Evolutionary conservation across 352 stramenopile genomes (phyloP).

Genomic region (Pilasporangium apinafurcum): DNA sequence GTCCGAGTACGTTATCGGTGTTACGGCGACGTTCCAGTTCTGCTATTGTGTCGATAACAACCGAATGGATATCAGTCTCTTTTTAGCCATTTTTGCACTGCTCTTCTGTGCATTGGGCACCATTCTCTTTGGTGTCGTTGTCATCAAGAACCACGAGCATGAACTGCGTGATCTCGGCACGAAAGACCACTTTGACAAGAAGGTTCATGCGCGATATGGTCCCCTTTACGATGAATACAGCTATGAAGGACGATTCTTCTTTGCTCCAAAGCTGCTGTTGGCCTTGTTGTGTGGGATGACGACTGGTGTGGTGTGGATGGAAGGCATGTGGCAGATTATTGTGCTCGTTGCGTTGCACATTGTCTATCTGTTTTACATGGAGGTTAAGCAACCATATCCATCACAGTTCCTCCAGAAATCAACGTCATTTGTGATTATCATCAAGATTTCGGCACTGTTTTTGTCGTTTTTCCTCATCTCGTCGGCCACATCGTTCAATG

Average conservation of each 20-base stretch:
- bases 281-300: slow-evolving; percentile 73
- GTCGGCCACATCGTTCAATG: slow-evolving; percentile 55
- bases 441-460: slow-evolving; percentile 85
- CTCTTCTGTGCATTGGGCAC: slow-evolving; percentile 71
- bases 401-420: slow-evolving; percentile 81
- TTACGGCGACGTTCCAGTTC: slow-evolving; percentile 82
- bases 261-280: slow-evolving; percentile 76
- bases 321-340: slow-evolving; percentile 69
- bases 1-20: slow-evolving; percentile 78
- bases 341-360: slow-evolving; percentile 74
- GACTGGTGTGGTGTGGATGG: slow-evolving; percentile 73
- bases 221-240: slow-evolving; percentile 86
- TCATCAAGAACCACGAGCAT: slow-evolving; percentile 73
- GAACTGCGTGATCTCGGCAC: slow-evolving; percentile 75
- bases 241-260: slow-evolving; percentile 84
- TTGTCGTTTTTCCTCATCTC: slow-evolving; percentile 79
- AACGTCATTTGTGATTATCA: slow-evolving; percentile 85
- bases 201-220: slow-evolving; percentile 70
- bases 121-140: slow-evolving; percentile 66
- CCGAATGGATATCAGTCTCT: slow-evolving; percentile 46
- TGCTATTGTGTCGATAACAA: slow-evolving; percentile 71
- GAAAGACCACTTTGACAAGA: slow-evolving; percentile 83
- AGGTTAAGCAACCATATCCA: slow-evolving; percentile 79
- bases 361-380: slow-evolving; percentile 73
- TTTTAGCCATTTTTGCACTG: slow-evolving; percentile 58